Base-by-base conservation (phyloP, 2,329 filamentous ascomycete genomes). In the Diaporthe helianthi region DNA sequence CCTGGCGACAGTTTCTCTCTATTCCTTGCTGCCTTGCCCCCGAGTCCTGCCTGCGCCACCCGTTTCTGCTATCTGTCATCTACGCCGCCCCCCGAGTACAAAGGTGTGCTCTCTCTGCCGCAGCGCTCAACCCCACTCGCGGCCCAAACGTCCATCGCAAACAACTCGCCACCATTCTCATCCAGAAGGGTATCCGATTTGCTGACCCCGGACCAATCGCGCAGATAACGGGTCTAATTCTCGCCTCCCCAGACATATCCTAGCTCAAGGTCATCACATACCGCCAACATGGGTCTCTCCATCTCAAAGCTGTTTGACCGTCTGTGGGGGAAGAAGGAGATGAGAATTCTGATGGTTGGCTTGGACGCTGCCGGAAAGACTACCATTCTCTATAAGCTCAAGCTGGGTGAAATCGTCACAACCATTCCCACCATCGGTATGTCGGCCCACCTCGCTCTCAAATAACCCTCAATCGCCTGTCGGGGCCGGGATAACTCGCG, bases 271-370 rank as follows among this genome's bases (percentile, higher is more conserved):
- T 46, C 61, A 29, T 65, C 80, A 67, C 71, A 78, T 79, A 81
- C 83, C 87, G 87, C 88, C 86, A 94, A 84, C 84, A 99, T 99
- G 96, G 96, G 96, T 97, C 89, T 98, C 84, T 90, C 92, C 81
- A 93, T 98, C 86, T 98, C 94, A 79, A 97, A 96, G 89, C 83
- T 98, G 81, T 96, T 98, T 83, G 93, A 97, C 82, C 90, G 92
- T 86, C 89, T 98, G 83, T 97, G 93, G 92, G 94, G 95, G 80
- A 97, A 97, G 92, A 98, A 98, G 91, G 96, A 99, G 90, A 99
- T 99, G 96, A 91, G 96, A 88, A 98, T 99, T 87, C 85, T 99
- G 84, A 99, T 99, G 96, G 94, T 99, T 78, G 96, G 96, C 89
- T 91, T 99, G 79, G 96, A 99, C 84, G 96, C 96, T 79, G 96